These are phyloP conservation scores for Chaetomium globosum DNA, from an alignment of 2,329 filamentous ascomycete species.

Conservation along the genomic window DNA sequence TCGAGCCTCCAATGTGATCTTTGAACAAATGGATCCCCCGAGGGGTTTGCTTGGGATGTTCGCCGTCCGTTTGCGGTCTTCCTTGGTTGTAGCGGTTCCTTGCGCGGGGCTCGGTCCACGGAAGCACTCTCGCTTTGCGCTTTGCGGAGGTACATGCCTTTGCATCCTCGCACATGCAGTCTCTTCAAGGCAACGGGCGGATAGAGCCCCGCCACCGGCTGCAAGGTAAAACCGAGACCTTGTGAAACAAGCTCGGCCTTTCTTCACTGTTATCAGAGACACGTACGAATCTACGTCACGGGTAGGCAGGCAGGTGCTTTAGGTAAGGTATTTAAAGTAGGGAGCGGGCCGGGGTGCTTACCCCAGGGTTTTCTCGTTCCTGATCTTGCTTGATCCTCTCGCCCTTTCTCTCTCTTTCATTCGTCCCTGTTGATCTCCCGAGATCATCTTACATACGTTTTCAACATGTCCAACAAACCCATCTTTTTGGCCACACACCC, in stretches of 20 bases:
- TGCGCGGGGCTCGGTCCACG: not conserved
- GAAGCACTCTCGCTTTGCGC: not conserved
- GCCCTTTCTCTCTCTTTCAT: not conserved
- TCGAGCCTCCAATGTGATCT: constrained; percentile 8
- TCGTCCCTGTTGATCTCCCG: constrained; percentile 9
- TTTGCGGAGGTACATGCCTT: not conserved
- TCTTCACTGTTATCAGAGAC: not conserved
- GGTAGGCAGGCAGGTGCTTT: not conserved
- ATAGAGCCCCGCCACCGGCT: not conserved
- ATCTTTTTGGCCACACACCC: constrained; percentile 95
- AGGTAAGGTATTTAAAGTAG: not conserved
- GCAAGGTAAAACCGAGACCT: not conserved
- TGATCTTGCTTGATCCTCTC: not conserved
- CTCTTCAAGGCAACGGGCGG: not conserved
- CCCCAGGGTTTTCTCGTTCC: not conserved
- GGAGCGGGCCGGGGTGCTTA: not conserved
- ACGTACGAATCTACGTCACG: not conserved
- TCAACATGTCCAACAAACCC: constrained; percentile 70
- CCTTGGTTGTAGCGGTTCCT: constrained; percentile 1
- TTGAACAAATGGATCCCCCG: not conserved
- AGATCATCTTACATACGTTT: not conserved
- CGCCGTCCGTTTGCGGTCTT: not conserved
- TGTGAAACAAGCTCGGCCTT: not conserved
- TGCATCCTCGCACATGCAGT: not conserved
- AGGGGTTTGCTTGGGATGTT: not conserved